A percentile compares a stretch with the other conserved stretches of the same genome.
phyloP scores from a whole-genome alignment of 495 filamentous ascomycete species.

The Chaetomium cochliodes region DNA sequence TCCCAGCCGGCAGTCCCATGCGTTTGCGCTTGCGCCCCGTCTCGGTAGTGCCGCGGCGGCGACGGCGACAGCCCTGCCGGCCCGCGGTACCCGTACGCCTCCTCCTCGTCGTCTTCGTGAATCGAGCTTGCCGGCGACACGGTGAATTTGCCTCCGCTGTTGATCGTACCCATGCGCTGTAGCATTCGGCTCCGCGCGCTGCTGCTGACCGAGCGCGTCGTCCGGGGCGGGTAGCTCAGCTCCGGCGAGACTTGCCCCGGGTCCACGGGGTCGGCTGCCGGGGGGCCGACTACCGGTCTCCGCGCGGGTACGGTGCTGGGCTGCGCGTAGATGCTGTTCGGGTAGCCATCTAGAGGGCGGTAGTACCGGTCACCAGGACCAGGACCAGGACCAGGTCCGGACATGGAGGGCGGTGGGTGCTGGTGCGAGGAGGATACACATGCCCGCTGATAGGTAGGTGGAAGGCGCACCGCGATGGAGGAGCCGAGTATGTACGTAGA shows the following conservation, averaged over 20 bases:
- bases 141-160: constrained; percentile 21
- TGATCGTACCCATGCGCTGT: constrained; percentile 21
- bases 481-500: neutral
- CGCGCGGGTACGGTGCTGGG: neutral
- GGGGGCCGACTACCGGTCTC: neutral
- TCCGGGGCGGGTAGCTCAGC: neutral
- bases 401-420: constrained; percentile 1
- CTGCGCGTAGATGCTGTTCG: neutral
- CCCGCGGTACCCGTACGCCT: constrained; percentile 1
- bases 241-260: constrained; percentile 8
- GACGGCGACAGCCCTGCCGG: constrained; percentile 8
- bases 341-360: constrained; percentile 3
- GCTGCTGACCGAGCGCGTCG: neutral
- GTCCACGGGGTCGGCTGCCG: neutral
- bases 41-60: constrained; percentile 6
- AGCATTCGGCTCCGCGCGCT: neutral
- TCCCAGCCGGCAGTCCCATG: neutral
- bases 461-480: too few species aligned
- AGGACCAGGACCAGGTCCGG: neutral
- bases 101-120: constrained; percentile 19
- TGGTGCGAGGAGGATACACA: neutral
- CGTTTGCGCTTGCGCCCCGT: constrained; percentile 9
- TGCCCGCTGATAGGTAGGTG: neutral
- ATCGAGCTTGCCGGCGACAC: constrained; percentile 33
- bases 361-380: constrained; percentile 12